phyloP scores from a whole-genome alignment of 1,284 basidiomycete species.

The Ganoderma multipileum region DNA sequence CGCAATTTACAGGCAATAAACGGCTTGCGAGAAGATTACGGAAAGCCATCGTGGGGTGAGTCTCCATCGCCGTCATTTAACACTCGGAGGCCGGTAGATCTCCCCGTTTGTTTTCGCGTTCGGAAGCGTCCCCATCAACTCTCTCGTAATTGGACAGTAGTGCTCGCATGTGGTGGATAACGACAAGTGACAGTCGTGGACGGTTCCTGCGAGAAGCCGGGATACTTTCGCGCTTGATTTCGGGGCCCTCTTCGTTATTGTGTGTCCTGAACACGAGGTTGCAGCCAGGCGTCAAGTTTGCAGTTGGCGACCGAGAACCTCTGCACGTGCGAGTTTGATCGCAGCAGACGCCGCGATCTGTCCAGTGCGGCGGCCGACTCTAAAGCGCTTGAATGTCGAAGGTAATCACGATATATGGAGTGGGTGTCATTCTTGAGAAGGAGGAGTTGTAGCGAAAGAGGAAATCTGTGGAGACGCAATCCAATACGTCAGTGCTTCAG shows the following conservation, averaged over 20 bases:
- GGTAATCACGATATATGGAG: not conserved
- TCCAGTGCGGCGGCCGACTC: not conserved
- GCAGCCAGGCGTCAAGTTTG: slow-evolving; percentile 14
- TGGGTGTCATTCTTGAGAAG: not conserved
- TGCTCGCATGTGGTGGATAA: slow-evolving; percentile 19
- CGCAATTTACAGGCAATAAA: slow-evolving; percentile 18
- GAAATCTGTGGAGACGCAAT: not conserved
- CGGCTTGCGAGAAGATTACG: not conserved
- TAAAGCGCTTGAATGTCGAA: not conserved
- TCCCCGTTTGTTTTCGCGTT: slow-evolving; percentile 4
- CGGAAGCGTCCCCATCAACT: slow-evolving; percentile 14
- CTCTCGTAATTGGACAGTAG: slow-evolving; percentile 9
- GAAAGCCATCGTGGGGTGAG: not conserved
- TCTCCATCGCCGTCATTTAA: slow-evolving; percentile 13
- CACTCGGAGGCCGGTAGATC: slow-evolving; percentile 5
- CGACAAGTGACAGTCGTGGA: slow-evolving; percentile 29
- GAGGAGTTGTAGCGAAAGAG: not conserved
- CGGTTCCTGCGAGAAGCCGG: slow-evolving; percentile 21
- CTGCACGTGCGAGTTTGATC: slow-evolving; percentile 13
- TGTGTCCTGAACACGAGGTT: slow-evolving; percentile 23
- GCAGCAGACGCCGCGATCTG: slow-evolving; percentile 3
- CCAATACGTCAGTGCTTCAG: not conserved
- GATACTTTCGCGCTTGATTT: slow-evolving; percentile 9
- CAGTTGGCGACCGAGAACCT: slow-evolving; percentile 1
- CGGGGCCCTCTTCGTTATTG: slow-evolving; percentile 26